These are phyloP conservation scores for Xerocomellus amylosporus DNA, from an alignment of 768 basidiomycete genomes.

Conservation along the genomic window DNA sequence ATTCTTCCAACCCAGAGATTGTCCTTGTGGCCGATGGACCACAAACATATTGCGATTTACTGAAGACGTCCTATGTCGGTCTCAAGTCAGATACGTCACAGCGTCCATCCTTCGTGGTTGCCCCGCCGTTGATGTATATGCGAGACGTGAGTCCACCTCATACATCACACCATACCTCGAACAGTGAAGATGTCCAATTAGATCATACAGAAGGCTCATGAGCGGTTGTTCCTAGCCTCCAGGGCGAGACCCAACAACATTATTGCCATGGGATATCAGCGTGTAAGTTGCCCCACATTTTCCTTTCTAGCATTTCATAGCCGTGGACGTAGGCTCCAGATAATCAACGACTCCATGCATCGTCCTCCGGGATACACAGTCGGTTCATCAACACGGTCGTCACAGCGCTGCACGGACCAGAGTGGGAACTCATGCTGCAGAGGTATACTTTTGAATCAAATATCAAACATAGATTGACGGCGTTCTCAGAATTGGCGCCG, in stretches of 20 bases:
- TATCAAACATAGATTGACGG: not conserved
- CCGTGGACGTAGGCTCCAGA: conserved; percentile 18
- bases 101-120: conserved; percentile 26
- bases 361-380: conserved; percentile 49
- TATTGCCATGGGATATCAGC: conserved; percentile 63
- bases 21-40: conserved; percentile 22
- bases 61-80: conserved; percentile 50
- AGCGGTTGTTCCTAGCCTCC: conserved; percentile 43
- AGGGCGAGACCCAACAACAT: conserved; percentile 49
- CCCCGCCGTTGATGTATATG: conserved; percentile 48
- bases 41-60: conserved; percentile 32
- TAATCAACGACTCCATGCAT: conserved; percentile 39
- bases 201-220: conserved; percentile 64
- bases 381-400: conserved; percentile 73
- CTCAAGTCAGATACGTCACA: conserved; percentile 24
- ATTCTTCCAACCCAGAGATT: not conserved
- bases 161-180: not conserved
- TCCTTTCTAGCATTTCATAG: not conserved
- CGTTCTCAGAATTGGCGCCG: conserved; percentile 64
- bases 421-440: conserved; percentile 64
- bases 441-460: conserved; percentile 40
- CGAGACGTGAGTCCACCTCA: conserved; percentile 43
- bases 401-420: conserved; percentile 57
- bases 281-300: conserved; percentile 36
- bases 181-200: conserved; percentile 21